These are phyloP conservation scores for Trametes elegans DNA, from an alignment of 768 basidiomycete species.

Conservation along the genomic window DNA sequence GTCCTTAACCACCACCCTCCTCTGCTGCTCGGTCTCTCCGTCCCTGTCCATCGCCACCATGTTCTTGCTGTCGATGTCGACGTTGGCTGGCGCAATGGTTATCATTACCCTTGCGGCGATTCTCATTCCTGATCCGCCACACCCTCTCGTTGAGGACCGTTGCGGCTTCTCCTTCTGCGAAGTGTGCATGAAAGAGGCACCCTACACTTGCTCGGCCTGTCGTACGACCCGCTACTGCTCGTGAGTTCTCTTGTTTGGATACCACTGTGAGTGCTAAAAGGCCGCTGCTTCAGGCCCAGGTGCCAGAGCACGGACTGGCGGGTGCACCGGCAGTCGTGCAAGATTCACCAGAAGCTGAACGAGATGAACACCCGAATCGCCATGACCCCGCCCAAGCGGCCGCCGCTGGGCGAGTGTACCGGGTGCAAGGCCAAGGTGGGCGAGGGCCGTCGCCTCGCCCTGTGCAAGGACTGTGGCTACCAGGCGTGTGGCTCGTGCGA, in stretches of 20 bases:
- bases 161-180: slow-evolving; percentile 19
- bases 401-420: slow-evolving; percentile 25
- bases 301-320: slow-evolving; percentile 34
- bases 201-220: slow-evolving; percentile 20
- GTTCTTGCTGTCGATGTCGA: slow-evolving; percentile 18
- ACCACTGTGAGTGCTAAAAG: neutral
- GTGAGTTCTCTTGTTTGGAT: neutral
- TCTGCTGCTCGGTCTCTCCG: neutral
- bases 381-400: slow-evolving; percentile 26
- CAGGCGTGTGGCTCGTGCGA: slow-evolving; percentile 35
- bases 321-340: slow-evolving; percentile 35
- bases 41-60: slow-evolving; percentile 2
- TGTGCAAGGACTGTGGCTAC: slow-evolving; percentile 36
- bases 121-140: slow-evolving; percentile 14
- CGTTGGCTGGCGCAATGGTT: slow-evolving; percentile 17
- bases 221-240: slow-evolving; percentile 23
- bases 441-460: slow-evolving; percentile 11
- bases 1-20: slow-evolving; percentile 18
- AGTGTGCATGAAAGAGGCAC: slow-evolving; percentile 17
- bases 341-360: slow-evolving; percentile 34
- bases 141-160: slow-evolving; percentile 16
- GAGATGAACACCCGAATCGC: slow-evolving; percentile 25
- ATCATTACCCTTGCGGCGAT: slow-evolving; percentile 17
- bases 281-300: slow-evolving; percentile 2
- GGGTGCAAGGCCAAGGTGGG: slow-evolving; percentile 31